Conservation (phyloP, 441 rosid genomes). For the Geranium incanum region DNA sequence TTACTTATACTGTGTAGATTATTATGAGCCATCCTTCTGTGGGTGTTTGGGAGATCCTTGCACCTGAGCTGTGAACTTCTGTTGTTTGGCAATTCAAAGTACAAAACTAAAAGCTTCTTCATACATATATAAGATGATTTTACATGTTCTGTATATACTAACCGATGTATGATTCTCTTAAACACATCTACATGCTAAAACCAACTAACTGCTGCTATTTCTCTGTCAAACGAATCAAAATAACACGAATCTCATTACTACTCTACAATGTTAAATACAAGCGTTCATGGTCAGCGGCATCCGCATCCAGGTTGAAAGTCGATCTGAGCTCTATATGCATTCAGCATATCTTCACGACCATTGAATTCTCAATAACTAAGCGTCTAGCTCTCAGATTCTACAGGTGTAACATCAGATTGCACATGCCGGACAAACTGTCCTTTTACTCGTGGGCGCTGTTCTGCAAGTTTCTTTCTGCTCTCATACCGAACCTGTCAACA, state of each 20-base stretch:
- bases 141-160: neutral
- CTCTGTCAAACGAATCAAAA: neutral
- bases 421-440: conserved; percentile 81
- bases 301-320: neutral
- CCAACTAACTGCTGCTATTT: neutral
- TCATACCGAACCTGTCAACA: conserved; percentile 67
- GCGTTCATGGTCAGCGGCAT: neutral
- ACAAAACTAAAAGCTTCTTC: neutral
- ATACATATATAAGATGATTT: neutral
- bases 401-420: conserved; percentile 23
- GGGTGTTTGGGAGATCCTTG: too few species aligned
- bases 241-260: neutral
- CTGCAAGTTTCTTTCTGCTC: conserved; percentile 80
- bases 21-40: too few species aligned
- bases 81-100: neutral
- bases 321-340: neutral
- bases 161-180: neutral
- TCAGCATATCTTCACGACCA: neutral
- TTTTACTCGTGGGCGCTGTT: conserved; percentile 79
- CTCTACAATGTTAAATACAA: neutral
- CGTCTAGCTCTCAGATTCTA: conserved; percentile 26
- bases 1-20: too few species aligned
- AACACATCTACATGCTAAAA: neutral
- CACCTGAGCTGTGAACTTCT: too few species aligned
- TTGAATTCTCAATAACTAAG: conserved; percentile 8